Evolutionary conservation across 2,329 filamentous ascomycete genomes (phyloP).

Genomic region (Chaetomium olivaceum): DNA sequence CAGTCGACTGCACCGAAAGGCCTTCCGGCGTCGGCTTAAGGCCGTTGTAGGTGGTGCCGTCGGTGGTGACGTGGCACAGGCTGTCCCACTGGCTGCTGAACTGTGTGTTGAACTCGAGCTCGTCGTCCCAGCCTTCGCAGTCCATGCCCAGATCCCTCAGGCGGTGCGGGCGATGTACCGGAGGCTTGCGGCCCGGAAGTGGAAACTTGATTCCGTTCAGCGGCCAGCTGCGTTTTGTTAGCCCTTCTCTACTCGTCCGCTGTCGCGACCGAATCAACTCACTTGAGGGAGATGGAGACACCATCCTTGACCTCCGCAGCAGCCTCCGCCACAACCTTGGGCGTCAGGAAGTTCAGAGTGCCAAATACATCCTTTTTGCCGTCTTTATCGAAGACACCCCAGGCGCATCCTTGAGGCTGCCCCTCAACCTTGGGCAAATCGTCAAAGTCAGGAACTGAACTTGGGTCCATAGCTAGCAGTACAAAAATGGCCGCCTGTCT

Average conservation of each 20-base stretch:
- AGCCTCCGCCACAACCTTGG: constrained; percentile 45
- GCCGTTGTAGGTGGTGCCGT: constrained; percentile 53
- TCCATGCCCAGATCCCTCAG: constrained; percentile 38
- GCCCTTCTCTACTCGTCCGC: neutral
- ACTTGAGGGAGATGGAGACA: constrained; percentile 56
- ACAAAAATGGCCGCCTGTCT: neutral
- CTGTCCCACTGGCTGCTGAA: constrained; percentile 59
- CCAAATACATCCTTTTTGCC: constrained; percentile 52
- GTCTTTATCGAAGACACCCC: constrained; percentile 54
- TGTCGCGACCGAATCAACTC: constrained; percentile 19
- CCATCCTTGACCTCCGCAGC: constrained; percentile 49
- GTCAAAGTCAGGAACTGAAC: constrained; percentile 47
- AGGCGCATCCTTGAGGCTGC: constrained; percentile 52
- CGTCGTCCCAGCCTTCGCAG: constrained; percentile 47
- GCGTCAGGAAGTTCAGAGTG: constrained; percentile 55
- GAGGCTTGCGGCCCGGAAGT: constrained; percentile 39
- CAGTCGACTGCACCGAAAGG: constrained; percentile 37
- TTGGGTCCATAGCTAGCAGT: constrained; percentile 24
- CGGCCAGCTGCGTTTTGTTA: constrained; percentile 40
- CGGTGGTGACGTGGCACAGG: constrained; percentile 47
- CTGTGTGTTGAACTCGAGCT: constrained; percentile 58
- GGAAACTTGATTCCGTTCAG: constrained; percentile 45
- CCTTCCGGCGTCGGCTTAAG: constrained; percentile 41
- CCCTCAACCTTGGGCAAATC: constrained; percentile 44
- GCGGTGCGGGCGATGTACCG: constrained; percentile 42